Base-by-base conservation (phyloP, 495 filamentous ascomycete species). In the Penicillium tannophilum region DNA sequence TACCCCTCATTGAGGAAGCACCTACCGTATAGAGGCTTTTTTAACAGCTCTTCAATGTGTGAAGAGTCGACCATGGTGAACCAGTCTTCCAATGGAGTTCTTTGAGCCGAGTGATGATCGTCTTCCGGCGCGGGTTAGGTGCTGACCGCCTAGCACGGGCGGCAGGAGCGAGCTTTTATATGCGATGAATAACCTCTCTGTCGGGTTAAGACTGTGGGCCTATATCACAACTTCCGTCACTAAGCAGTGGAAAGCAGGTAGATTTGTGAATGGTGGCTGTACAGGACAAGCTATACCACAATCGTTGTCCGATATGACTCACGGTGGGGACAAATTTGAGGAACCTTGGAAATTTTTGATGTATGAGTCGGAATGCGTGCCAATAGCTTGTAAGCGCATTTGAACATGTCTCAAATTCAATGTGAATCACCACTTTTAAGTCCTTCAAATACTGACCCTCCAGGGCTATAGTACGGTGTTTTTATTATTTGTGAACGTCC, bases 11-110 rank as follows among this genome's bases (percentile, higher is more conserved):
- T n/a, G 10, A 17, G n/a, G 9, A 20, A 19, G 39, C 16, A 31
- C 52, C 0, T 53, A 60, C 88, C 81, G 72, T 91, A 90, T 5
- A 90, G 68, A 31, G 88, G 85, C 49, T 81, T 78, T 67, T 82
- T 86, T 33, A 89, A 65, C 28, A 88, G 66, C 33, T 86, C 82
- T 50, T 87, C 81, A 26, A 69, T 46, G 19, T 52, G 58, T 48
- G 47, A 51, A 17, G 62, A 55, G 24, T 66, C 63, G 24, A 42
- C 63, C 66, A 71, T 71, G 58, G 28, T 60, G 53, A 44, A 9
- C 14, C 36, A 20, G 30, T 33, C 45, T 56, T 41, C 2, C 19
- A 43, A 62, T 55, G 48, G 39, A 54, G 54, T 57, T 46, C 14
- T 20, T 30, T 54, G 41, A 42, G 54, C 50, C 26, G 36, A 51